phyloP scores from a whole-genome alignment of 108 stramenopile genomes.

The Cyclostephanos invisitatus region DNA sequence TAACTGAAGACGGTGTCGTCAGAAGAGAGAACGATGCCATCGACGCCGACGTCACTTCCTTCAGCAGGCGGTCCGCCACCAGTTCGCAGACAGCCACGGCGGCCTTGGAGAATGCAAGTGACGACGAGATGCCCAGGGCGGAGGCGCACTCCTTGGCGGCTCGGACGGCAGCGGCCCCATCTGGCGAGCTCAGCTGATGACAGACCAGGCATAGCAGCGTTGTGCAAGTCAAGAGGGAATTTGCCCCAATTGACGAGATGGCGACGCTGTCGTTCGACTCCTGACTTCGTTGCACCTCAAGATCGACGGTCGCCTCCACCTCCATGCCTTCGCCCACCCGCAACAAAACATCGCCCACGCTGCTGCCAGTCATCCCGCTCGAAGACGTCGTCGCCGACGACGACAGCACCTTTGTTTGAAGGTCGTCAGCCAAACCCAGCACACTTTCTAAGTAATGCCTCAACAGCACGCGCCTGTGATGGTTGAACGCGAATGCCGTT shows the following conservation, averaged over 20 bases:
- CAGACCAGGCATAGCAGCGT: conserved; percentile 79
- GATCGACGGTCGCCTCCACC: conserved; percentile 24
- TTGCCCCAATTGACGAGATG: conserved; percentile 41
- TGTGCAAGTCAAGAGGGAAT: conserved; percentile 65
- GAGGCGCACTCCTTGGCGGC: conserved; percentile 74
- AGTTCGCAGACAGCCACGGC: conserved; percentile 66
- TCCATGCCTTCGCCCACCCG: conserved; percentile 41
- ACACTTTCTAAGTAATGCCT: conserved; percentile 80
- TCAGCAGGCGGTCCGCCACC: conserved; percentile 67
- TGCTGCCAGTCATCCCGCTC: background rate
- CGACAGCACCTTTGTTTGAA: conserved; percentile 17
- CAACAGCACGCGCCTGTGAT: conserved; percentile 48
- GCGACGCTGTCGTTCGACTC: conserved; percentile 10
- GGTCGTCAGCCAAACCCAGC: conserved; percentile 73
- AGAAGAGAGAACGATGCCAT: conserved; percentile 39
- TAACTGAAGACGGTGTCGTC: conserved; percentile 15
- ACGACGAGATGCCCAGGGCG: conserved; percentile 54
- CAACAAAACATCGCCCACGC: conserved; percentile 20
- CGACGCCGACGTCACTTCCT: conserved; percentile 39
- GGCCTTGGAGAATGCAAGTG: conserved; percentile 38
- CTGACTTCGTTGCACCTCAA: background rate
- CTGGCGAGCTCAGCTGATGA: conserved; percentile 61
- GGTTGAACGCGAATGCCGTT: background rate
- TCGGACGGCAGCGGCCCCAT: conserved; percentile 72
- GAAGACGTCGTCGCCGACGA: background rate